phyloP scores from a whole-genome alignment of 73 alveolate genomes.

The Loxodes magnus region DNA sequence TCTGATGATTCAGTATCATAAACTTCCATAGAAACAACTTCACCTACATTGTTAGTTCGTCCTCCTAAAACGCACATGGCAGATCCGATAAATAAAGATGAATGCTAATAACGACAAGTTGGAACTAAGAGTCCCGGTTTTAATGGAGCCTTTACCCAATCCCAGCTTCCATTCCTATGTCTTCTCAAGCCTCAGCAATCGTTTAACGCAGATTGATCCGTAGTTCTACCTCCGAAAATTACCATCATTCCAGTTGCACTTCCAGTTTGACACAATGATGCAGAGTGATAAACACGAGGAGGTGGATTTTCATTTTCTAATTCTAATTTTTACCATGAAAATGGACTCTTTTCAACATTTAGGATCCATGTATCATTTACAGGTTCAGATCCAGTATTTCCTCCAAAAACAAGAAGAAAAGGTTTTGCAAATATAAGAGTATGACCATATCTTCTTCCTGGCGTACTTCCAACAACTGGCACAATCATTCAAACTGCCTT shows the following conservation, averaged over 20 bases:
- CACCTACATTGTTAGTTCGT: slow-evolving; percentile 72
- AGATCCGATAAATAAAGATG: slow-evolving; percentile 82
- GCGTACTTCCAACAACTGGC: slow-evolving; percentile 97
- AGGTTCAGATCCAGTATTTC: slow-evolving; percentile 90
- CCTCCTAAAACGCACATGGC: slow-evolving; percentile 91
- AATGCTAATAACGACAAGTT: slow-evolving; percentile 64
- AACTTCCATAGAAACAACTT: slow-evolving; percentile 81
- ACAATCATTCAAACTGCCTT: slow-evolving; percentile 89
- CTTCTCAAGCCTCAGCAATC: slow-evolving; percentile 98
- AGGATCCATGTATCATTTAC: slow-evolving; percentile 87
- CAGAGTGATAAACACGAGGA: slow-evolving; percentile 93
- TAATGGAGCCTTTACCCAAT: slow-evolving; percentile 96
- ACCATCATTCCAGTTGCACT: slow-evolving; percentile 99
- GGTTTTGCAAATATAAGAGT: slow-evolving; percentile 90
- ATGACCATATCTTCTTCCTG: slow-evolving; percentile 99
- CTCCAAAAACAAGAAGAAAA: slow-evolving; percentile 85
- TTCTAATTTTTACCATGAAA: slow-evolving; percentile 76
- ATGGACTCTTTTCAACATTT: slow-evolving; percentile 76
- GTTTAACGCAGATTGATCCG: slow-evolving; percentile 69
- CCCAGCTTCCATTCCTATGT: slow-evolving; percentile 98
- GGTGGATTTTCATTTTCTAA: slow-evolving; percentile 71
- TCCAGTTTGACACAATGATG: slow-evolving; percentile 94
- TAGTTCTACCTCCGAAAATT: slow-evolving; percentile 76
- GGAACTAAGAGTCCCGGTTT: slow-evolving; percentile 7
- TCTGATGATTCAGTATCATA: slow-evolving; percentile 95